Base-by-base conservation (phyloP, 2,329 filamentous ascomycete species). In the Dactylellina cionopaga region DNA sequence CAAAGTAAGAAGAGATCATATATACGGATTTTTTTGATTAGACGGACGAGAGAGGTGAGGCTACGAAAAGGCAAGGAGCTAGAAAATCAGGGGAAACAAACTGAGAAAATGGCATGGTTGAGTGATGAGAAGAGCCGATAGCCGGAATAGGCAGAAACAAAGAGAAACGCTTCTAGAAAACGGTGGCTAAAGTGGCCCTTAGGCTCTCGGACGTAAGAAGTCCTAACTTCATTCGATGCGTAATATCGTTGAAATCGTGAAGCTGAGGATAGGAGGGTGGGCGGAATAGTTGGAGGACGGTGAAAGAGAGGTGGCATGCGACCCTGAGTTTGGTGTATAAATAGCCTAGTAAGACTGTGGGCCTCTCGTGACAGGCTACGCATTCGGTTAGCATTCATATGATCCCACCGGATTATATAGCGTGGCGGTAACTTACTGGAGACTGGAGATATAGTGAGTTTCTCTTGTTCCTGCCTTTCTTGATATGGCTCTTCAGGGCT, bases 401-500 rank as follows among this genome's bases (percentile, higher is more conserved):
- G 33, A 6, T 24, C 6, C n/a, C n/a, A n/a, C n/a, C n/a, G n/a
- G n/a, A n/a, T n/a, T n/a, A n/a, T n/a, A 54, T 31, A 35, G 17
- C 13, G 15, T 9, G 4, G 17, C 5, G 35, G 11, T 27, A 43
- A 35, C 68, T 37, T 72, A 72, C 68, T 46, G 68, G 68, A 47
- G 68, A 72, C 25, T 72, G 68, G 13, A 52, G 68, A 24, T 64
- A 64, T 3, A 72, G 52, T 5, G 68, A 72, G 22, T 65, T 73
- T 52, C 76, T 75, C 64, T 74, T 75, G 35, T 65, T 76, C 29
- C 75, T 75, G 54, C 93, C 93, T 84, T 97, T 98, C 84, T 99
- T 99, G 82, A 99, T 99, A 79, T 99, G 95, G 77, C 90, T 97
- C 86, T 99, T 99, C 74, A 99, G 84, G 31, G 94, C 94, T 77